These are phyloP conservation scores for Thielaviopsis cerberus DNA, from an alignment of 2,329 filamentous ascomycete genomes.

Conservation along the genomic window DNA sequence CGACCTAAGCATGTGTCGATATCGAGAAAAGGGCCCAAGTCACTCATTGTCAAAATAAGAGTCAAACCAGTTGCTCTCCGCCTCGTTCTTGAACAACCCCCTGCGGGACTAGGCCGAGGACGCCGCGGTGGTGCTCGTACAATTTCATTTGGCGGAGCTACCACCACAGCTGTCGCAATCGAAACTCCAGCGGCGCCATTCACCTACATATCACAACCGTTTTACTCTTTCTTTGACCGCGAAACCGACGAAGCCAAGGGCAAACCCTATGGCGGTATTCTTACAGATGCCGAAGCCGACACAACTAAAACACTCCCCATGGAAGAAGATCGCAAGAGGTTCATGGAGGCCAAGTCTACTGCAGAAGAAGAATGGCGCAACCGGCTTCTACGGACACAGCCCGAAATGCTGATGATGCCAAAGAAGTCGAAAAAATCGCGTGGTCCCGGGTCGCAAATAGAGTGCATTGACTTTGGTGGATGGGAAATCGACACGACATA, in stretches of 20 bases:
- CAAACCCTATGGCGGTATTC: constrained; percentile 87
- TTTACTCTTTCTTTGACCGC: constrained; percentile 76
- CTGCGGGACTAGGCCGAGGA: constrained; percentile 2
- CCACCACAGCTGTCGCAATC: background rate
- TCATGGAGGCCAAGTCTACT: constrained; percentile 75
- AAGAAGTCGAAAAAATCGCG: constrained; percentile 56
- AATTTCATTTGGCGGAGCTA: constrained; percentile 1
- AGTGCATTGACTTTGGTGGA: constrained; percentile 94
- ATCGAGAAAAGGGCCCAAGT: constrained; percentile 18
- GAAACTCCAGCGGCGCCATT: constrained; percentile 34
- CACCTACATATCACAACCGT: constrained; percentile 49
- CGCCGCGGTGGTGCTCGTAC: constrained; percentile 3
- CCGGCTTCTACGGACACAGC: constrained; percentile 40
- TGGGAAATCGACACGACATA: constrained; percentile 99
- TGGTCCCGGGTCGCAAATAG: constrained; percentile 88
- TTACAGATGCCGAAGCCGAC: constrained; percentile 76
- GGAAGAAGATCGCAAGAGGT: constrained; percentile 62
- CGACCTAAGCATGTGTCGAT: constrained; percentile 3
- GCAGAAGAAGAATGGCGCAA: constrained; percentile 84
- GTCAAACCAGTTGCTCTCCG: constrained; percentile 39
- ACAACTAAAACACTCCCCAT: constrained; percentile 75
- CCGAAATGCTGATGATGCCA: constrained; percentile 40
- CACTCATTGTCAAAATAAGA: constrained; percentile 38
- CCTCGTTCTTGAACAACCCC: constrained; percentile 28
- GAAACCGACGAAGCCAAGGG: constrained; percentile 77